Conservation (phyloP, 371 early-diverging fungal species). For the Mortierella polycephala region DNA sequence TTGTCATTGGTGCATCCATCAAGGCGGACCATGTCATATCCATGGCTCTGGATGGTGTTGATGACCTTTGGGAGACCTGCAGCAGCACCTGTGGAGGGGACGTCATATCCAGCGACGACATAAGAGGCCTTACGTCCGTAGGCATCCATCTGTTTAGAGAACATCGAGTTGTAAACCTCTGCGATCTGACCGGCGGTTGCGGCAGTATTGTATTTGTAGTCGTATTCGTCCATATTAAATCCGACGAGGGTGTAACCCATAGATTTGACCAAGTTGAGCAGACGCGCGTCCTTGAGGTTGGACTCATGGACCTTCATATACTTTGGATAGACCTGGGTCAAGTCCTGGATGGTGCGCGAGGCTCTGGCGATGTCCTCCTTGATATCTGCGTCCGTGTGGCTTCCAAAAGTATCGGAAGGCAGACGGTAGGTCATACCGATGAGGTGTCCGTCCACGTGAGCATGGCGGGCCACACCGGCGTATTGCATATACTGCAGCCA, state of each 20-base stretch:
- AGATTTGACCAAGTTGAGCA: constrained; percentile 57
- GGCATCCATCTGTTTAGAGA: constrained; percentile 62
- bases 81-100: constrained; percentile 64
- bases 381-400: constrained; percentile 56
- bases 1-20: constrained; percentile 68
- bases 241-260: constrained; percentile 64
- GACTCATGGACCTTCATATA: constrained; percentile 65
- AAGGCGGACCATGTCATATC: constrained; percentile 68
- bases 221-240: constrained; percentile 66
- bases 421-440: constrained; percentile 67
- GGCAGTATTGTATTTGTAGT: constrained; percentile 59
- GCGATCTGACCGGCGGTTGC: constrained; percentile 57
- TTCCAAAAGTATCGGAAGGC: constrained; percentile 58
- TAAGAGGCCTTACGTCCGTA: constrained; percentile 65
- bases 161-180: constrained; percentile 56
- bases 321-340: constrained; percentile 55
- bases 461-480: constrained; percentile 61
- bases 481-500: constrained; percentile 63
- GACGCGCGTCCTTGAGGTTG: constrained; percentile 56
- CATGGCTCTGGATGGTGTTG: constrained; percentile 59
- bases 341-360: constrained; percentile 41
- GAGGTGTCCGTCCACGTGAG: constrained; percentile 65
- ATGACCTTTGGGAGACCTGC: constrained; percentile 59
- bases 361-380: constrained; percentile 54
- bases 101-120: constrained; percentile 64